Conservation (phyloP, 2,329 filamentous ascomycete species). For the Talaromyces amestolkiae region DNA sequence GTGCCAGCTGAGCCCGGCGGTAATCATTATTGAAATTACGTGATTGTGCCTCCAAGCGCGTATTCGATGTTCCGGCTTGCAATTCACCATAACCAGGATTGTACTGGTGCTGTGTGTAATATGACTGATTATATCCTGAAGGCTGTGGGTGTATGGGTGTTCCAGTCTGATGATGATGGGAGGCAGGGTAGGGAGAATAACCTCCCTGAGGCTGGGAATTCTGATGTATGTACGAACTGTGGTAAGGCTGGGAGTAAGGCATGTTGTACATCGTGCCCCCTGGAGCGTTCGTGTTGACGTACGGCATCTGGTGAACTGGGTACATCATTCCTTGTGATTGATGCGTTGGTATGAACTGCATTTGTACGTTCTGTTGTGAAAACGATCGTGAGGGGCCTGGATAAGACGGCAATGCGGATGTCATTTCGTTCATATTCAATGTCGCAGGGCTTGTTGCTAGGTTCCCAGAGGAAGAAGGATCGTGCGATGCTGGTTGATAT, state of each 20-base stretch:
- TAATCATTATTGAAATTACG: conserved; percentile 3
- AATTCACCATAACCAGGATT: conserved; percentile 24
- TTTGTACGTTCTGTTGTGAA: conserved; percentile 29
- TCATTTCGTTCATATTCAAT: conserved; percentile 33
- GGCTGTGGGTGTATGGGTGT: conserved; percentile 23
- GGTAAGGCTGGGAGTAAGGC: conserved; percentile 28
- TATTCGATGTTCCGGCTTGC: conserved; percentile 13
- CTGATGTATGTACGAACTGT: conserved; percentile 28
- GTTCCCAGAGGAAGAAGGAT: conserved; percentile 22
- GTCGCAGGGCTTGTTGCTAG: conserved; percentile 26
- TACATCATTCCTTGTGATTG: conserved; percentile 32
- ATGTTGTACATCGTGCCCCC: conserved; percentile 27
- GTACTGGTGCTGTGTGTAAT: conserved; percentile 30
- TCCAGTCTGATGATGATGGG: conserved; percentile 22
- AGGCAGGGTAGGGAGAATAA: conserved; percentile 26
- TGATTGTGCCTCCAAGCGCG: conserved; percentile 14
- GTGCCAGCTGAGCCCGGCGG: conserved; percentile 21
- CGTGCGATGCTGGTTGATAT: conserved; percentile 23
- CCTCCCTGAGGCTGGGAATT: conserved; percentile 24
- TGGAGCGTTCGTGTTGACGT: conserved; percentile 18
- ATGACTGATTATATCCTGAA: conserved; percentile 26
- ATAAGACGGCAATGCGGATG: conserved; percentile 30
- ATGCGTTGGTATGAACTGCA: conserved; percentile 26
- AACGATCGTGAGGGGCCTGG: conserved; percentile 21
- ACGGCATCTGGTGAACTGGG: conserved; percentile 26